These are phyloP conservation scores for Colletotrichum tropicicola DNA, from an alignment of 2,329 filamentous ascomycete genomes.

Conservation along the genomic window DNA sequence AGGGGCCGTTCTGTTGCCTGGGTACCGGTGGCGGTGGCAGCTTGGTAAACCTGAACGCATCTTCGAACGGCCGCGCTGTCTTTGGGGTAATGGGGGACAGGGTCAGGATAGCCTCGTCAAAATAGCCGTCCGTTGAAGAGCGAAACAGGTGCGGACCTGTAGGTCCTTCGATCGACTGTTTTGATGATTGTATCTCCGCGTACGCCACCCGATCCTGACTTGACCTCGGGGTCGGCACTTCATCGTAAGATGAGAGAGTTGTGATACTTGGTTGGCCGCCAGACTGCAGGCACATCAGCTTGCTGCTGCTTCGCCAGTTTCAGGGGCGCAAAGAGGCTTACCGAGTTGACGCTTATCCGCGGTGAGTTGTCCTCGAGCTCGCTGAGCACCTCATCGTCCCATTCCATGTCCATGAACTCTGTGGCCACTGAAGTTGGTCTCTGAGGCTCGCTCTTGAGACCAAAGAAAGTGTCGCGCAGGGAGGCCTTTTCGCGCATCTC, in stretches of 20 bases:
- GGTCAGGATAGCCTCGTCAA: conserved; percentile 65
- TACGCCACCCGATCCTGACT: conserved; percentile 68
- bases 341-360: conserved; percentile 75
- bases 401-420: conserved; percentile 82
- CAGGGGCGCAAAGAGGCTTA: conserved; percentile 54
- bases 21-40: conserved; percentile 30
- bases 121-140: conserved; percentile 66
- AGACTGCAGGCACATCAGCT: conserved; percentile 31
- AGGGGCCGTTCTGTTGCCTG: conserved; percentile 56
- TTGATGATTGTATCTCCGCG: conserved; percentile 57
- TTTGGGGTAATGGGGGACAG: conserved; percentile 80
- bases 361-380: conserved; percentile 73
- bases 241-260: conserved; percentile 87
- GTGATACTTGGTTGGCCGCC: conserved; percentile 78
- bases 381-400: conserved; percentile 68
- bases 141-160: conserved; percentile 88
- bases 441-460: conserved; percentile 58
- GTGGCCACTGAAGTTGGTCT: conserved; percentile 77
- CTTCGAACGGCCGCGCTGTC: conserved; percentile 49
- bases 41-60: conserved; percentile 24
- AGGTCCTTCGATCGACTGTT: conserved; percentile 79
- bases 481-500: conserved; percentile 63
- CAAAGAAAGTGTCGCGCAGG: conserved; percentile 69
- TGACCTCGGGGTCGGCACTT: conserved; percentile 80
- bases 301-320: conserved; percentile 7